Evolutionary conservation across 257 asterid species (phyloP).

Genomic region (Przewalskia tangutica): DNA sequence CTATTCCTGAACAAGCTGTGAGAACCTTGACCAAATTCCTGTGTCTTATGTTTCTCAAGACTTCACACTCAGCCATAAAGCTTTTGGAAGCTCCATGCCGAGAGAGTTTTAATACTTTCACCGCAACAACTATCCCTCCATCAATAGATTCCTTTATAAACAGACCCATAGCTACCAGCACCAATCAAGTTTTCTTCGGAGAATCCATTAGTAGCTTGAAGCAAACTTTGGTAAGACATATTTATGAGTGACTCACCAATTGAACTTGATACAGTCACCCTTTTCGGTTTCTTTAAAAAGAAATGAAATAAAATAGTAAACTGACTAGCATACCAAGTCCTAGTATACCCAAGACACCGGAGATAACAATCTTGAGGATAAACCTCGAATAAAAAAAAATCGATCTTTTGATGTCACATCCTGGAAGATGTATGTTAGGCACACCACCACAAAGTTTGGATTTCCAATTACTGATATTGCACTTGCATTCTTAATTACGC

Average conservation of each 20-base stretch:
- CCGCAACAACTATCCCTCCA: conserved; percentile 5
- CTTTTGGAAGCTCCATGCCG: conserved; percentile 18
- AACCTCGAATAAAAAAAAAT: conserved; percentile 2
- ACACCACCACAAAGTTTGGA: conserved; percentile 6
- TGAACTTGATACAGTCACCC: background rate
- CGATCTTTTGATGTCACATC: background rate
- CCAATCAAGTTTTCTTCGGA: conserved; percentile 15
- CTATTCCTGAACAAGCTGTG: conserved; percentile 15
- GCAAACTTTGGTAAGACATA: conserved; percentile 14
- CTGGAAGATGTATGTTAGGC: background rate
- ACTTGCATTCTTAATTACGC: conserved; percentile 8
- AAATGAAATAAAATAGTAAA: background rate
- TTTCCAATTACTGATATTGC: conserved; percentile 3
- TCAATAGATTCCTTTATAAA: conserved; percentile 12
- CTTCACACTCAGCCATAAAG: conserved; percentile 22
- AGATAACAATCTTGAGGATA: background rate
- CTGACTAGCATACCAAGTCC: background rate
- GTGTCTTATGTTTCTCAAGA: conserved; percentile 17
- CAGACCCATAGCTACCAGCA: conserved; percentile 18
- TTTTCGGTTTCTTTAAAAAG: background rate
- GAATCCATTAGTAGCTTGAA: conserved; percentile 18
- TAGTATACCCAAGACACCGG: conserved; percentile 1
- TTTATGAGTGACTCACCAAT: background rate
- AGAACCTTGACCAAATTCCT: conserved; percentile 19
- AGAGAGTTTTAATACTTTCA: conserved; percentile 12